Evolutionary conservation across 2,329 filamentous ascomycete genomes (phyloP).

Genomic region (Colletotrichum theobromicola): DNA sequence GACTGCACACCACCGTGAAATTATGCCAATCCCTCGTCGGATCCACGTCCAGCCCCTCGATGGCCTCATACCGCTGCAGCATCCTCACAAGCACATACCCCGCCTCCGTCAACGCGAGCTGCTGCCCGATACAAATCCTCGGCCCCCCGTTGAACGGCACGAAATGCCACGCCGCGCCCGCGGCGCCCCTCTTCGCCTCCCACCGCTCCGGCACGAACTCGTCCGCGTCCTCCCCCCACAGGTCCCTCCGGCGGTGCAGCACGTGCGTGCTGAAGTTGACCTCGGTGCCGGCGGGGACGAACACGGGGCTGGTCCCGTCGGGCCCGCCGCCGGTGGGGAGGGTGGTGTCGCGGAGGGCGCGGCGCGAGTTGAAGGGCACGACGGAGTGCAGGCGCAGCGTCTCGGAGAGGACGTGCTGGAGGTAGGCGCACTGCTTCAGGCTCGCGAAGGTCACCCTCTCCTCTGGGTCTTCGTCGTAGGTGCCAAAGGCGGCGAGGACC

Average conservation of each 20-base stretch:
- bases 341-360: slow-evolving; percentile 32
- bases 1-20: slow-evolving; percentile 7
- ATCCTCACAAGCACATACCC: slow-evolving; percentile 28
- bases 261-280: slow-evolving; percentile 34
- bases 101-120: slow-evolving; percentile 33
- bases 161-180: slow-evolving; percentile 34
- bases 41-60: slow-evolving; percentile 14
- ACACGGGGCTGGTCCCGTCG: slow-evolving; percentile 34
- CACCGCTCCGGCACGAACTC: slow-evolving; percentile 43
- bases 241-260: slow-evolving; percentile 36
- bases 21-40: background rate
- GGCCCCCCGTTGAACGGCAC: slow-evolving; percentile 42
- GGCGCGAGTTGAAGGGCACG: slow-evolving; percentile 37
- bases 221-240: slow-evolving; percentile 39
- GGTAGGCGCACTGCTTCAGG: slow-evolving; percentile 27
- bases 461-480: background rate
- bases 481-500: slow-evolving; percentile 5
- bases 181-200: slow-evolving; percentile 30
- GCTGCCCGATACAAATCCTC: slow-evolving; percentile 38
- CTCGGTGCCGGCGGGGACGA: slow-evolving; percentile 30
- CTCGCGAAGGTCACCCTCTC: slow-evolving; percentile 16
- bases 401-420: slow-evolving; percentile 28
- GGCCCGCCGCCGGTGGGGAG: slow-evolving; percentile 41
- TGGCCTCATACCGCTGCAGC: slow-evolving; percentile 25
- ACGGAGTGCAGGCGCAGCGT: slow-evolving; percentile 38